Percentiles rank a stretch among this genome's conserved stretches.
These are phyloP conservation scores for Telopea speciosissima DNA, from an alignment of 177 flowering plant genomes.

Conservation along the genomic window DNA sequence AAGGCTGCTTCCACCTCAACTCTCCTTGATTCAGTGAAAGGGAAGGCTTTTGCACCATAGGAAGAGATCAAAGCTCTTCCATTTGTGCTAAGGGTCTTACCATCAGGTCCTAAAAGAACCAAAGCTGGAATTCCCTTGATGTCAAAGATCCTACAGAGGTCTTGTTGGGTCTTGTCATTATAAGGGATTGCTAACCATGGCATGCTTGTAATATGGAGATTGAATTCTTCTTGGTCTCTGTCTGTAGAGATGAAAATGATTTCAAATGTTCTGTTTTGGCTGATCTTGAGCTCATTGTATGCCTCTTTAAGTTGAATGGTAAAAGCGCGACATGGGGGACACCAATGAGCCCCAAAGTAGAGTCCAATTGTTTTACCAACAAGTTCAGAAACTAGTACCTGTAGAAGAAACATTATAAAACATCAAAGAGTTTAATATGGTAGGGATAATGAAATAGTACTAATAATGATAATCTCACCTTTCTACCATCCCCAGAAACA, in stretches of 20 bases:
- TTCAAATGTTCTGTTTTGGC: constrained; percentile 22
- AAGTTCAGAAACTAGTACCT: constrained; percentile 40
- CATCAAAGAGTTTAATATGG: not conserved
- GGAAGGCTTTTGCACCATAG: constrained; percentile 53
- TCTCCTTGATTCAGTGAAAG: constrained; percentile 44
- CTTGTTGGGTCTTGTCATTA: constrained; percentile 36
- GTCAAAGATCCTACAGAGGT: constrained; percentile 48
- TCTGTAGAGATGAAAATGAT: constrained; percentile 49
- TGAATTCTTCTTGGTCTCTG: constrained; percentile 41
- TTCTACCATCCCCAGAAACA: constrained; percentile 14
- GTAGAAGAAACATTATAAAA: constrained; percentile 13
- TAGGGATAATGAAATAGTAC: not conserved
- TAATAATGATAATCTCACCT: constrained; percentile 15
- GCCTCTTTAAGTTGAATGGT: constrained; percentile 36
- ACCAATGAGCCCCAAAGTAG: constrained; percentile 59
- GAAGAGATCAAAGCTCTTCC: constrained; percentile 40
- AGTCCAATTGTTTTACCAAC: constrained; percentile 54
- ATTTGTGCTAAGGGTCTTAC: constrained; percentile 39
- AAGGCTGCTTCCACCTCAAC: constrained; percentile 34
- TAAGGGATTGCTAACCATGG: constrained; percentile 65
- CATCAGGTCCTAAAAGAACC: constrained; percentile 44
- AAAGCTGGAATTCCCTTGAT: constrained; percentile 51
- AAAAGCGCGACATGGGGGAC: constrained; percentile 53
- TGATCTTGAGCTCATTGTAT: constrained; percentile 30
- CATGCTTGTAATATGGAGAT: constrained; percentile 32